Evolutionary conservation across 2,329 filamentous ascomycete species (phyloP), one percentile per base, ranked within the genome.

Genomic region (Coniochaeta ligniaria): DNA sequence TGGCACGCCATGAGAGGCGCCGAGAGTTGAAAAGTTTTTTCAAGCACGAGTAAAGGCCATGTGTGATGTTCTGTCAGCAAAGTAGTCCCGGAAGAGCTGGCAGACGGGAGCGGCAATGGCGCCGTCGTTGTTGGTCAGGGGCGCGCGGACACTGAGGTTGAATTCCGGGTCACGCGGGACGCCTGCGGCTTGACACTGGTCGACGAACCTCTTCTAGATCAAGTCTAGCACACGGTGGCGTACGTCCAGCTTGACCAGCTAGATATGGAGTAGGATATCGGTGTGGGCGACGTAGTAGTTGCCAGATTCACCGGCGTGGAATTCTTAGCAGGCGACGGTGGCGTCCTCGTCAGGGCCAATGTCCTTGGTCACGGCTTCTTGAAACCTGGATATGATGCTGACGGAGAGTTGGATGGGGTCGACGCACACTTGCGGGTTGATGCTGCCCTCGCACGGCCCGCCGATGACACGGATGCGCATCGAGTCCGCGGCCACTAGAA

Each of bases 361-460:
- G 9, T 38, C 35, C 12, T 16, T 38, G 17, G 38, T 41, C 38
- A 41, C 17, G 38, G 38, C 38, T 41, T 20, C 38, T n/a, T n/a
- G 38, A 41, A 41, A 16, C 17, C 38, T 16, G 38, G 38, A 41
- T 41, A 41, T 41, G 38, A 41, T n/a, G 17, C 38, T 38, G 3
- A 41, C 38, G 17, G 38, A 41, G 38, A 9, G 38, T 41, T 41
- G 38, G 38, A 77, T 72, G 1, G 80, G 79, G 62, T 83, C 79
- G n/a, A 82, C 69, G 1, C 72, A 71, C 1, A 65, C 66, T 38
- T 81, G 73, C 0, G 80, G 80, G 38, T 41, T 41, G 58, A 68
- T 71, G 2, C 69, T 70, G 68, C 73, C 76, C 65, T 82, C 80
- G 0, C 77, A 76, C 3, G 76, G 78, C 1, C 71, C 68, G 0